phyloP scores from a whole-genome alignment of 116 monocot genomes.

The Iris pallida region DNA sequence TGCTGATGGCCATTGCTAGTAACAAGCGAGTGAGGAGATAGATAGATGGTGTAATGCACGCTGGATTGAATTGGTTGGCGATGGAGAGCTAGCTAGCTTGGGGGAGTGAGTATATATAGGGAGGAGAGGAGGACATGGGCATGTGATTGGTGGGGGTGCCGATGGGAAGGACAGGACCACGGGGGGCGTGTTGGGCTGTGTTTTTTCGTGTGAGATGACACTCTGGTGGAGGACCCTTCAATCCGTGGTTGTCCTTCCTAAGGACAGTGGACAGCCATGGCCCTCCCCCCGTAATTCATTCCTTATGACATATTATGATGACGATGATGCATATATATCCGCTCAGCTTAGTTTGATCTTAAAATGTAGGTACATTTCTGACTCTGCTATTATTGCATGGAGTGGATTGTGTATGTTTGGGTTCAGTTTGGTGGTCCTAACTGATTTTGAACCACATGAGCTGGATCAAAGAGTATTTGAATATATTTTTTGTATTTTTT shows the following conservation, averaged over 20 bases:
- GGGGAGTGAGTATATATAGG: neutral
- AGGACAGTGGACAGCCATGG: neutral
- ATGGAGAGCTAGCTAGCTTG: neutral
- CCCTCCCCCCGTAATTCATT: no score
- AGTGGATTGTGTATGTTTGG: no score
- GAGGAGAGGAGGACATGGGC: neutral
- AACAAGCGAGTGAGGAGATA: neutral
- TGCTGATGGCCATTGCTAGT: conserved; percentile 6
- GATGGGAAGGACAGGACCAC: neutral
- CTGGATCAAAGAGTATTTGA: no score
- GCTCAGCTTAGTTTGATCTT: no score
- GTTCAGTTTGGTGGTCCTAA: no score
- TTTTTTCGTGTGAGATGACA: no score
- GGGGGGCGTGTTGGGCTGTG: neutral
- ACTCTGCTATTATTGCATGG: neutral
- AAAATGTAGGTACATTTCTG: no score
- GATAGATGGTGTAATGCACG: neutral
- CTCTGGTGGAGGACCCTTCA: no score
- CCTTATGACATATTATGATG: no score
- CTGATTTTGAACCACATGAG: no score
- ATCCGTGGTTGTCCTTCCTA: no score
- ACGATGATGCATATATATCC: neutral
- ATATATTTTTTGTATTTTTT: neutral
- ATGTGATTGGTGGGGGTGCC: neutral
- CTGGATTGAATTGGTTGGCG: neutral